phyloP scores from a whole-genome alignment of 2,329 filamentous ascomycete species.

The Cercospora sp. region DNA sequence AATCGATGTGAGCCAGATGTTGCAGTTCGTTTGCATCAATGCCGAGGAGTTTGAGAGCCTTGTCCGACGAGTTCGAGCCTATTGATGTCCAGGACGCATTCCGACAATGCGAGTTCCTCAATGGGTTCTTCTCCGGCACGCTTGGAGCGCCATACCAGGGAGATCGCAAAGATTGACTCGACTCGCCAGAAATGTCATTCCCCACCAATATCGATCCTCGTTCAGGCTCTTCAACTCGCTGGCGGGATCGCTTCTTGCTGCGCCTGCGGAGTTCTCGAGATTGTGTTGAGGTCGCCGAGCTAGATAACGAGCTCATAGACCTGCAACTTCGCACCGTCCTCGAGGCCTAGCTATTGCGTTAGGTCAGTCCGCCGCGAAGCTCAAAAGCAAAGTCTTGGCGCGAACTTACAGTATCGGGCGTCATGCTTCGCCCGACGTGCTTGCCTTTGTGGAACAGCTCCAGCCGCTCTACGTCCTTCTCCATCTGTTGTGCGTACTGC shows the following conservation, averaged over 20 bases:
- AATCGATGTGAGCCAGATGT: constrained; percentile 12
- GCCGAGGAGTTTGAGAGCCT: constrained; percentile 7
- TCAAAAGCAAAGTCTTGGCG: neutral
- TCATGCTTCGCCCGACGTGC: constrained; percentile 13
- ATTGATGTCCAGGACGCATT: constrained; percentile 4
- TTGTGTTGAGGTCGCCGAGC: neutral
- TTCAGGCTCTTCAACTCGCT: neutral
- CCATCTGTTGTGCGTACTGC: constrained; percentile 16
- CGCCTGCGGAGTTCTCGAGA: constrained; percentile 8
- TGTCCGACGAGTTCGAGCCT: neutral
- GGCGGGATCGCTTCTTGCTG: neutral
- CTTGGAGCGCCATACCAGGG: neutral
- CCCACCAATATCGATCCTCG: constrained; percentile 9
- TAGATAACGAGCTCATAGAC: constrained; percentile 21
- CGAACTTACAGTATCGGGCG: constrained; percentile 19
- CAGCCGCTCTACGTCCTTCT: constrained; percentile 16
- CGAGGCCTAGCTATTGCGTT: constrained; percentile 18
- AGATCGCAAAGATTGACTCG: neutral
- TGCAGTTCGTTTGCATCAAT: constrained; percentile 9
- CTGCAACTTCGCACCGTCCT: constrained; percentile 19
- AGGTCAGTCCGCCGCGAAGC: constrained; percentile 11
- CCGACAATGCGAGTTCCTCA: neutral
- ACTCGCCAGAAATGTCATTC: neutral
- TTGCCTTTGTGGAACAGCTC: constrained; percentile 22
- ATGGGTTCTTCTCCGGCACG: neutral